A percentile compares a stretch with the other conserved stretches of the same genome.
Conservation (phyloP, 495 filamentous ascomycete species). For the Endocarpon pusillum region DNA sequence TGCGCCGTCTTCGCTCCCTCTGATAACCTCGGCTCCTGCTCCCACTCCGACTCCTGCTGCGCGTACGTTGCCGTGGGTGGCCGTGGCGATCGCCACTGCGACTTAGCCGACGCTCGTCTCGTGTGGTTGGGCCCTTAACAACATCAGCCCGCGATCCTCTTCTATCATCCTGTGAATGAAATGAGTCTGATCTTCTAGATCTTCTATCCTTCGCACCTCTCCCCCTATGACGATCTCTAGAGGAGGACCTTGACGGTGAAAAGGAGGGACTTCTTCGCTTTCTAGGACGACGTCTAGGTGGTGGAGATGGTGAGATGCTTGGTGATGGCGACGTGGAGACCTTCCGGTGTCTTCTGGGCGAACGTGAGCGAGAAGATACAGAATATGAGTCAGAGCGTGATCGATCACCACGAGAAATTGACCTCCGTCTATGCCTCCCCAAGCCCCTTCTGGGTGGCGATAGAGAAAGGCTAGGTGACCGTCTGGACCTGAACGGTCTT, state of each 20-base stretch:
- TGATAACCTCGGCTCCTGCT: slow-evolving; percentile 20
- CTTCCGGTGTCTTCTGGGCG: slow-evolving; percentile 36
- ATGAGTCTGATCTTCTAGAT: slow-evolving; percentile 26
- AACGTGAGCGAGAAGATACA: slow-evolving; percentile 44
- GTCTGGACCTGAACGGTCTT: slow-evolving; percentile 16
- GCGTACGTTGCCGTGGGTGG: slow-evolving; percentile 22
- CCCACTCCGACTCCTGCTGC: slow-evolving; percentile 21
- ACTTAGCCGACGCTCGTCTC: slow-evolving; percentile 24
- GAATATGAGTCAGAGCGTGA: slow-evolving; percentile 30
- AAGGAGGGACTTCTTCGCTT: slow-evolving; percentile 8
- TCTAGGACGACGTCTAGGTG: slow-evolving; percentile 5
- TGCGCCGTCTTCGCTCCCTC: slow-evolving; percentile 31
- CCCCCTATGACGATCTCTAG: slow-evolving; percentile 17
- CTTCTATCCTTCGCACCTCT: slow-evolving; percentile 15
- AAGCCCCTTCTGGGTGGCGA: slow-evolving; percentile 22
- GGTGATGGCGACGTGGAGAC: slow-evolving; percentile 25
- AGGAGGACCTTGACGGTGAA: slow-evolving; percentile 7
- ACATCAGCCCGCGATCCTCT: slow-evolving; percentile 29
- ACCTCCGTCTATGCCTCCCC: slow-evolving; percentile 23
- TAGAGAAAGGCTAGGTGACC: slow-evolving; percentile 21
- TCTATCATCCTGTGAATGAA: slow-evolving; percentile 22
- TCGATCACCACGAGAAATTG: slow-evolving; percentile 33
- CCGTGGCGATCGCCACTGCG: slow-evolving; percentile 17
- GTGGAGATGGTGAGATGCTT: slow-evolving; percentile 26
- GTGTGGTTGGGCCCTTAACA: slow-evolving; percentile 26